Evolutionary conservation across 495 filamentous ascomycete species (phyloP).

Genomic region (Saxophila tyrrhenica): DNA sequence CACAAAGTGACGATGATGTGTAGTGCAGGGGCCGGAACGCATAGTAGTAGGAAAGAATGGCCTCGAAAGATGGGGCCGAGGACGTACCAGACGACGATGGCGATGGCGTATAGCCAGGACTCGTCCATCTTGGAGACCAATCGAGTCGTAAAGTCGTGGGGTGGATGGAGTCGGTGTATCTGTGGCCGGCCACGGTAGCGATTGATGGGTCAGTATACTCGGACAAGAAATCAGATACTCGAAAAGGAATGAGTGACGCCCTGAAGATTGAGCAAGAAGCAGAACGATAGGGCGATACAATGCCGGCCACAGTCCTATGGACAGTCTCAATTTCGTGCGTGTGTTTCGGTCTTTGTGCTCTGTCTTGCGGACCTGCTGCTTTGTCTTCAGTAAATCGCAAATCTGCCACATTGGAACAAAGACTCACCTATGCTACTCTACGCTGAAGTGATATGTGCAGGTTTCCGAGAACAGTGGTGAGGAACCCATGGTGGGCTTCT

Average conservation of each 20-base stretch:
- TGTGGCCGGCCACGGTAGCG: not conserved
- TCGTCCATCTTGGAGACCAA: not conserved
- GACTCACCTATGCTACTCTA: not conserved
- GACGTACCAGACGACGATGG: not conserved
- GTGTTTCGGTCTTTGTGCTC: not conserved
- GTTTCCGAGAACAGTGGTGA: not conserved
- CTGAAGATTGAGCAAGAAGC: too few species aligned
- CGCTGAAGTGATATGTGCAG: not conserved
- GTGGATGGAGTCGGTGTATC: too few species aligned
- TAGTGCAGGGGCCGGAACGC: too few species aligned
- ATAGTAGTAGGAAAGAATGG: too few species aligned
- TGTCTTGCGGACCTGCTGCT: not conserved
- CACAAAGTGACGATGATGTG: not conserved
- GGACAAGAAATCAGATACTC: too few species aligned
- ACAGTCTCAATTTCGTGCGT: not conserved
- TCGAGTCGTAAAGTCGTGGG: too few species aligned
- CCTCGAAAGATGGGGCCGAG: not conserved
- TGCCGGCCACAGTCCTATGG: not conserved
- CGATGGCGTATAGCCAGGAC: not conserved
- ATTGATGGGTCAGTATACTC: not conserved
- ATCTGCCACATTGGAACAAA: not conserved
- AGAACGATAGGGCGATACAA: not conserved
- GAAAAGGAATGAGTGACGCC: too few species aligned
- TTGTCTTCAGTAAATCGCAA: not conserved
- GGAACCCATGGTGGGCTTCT: not conserved